Conservation (phyloP, 345 rosid genomes). For the Linum trigynum region DNA sequence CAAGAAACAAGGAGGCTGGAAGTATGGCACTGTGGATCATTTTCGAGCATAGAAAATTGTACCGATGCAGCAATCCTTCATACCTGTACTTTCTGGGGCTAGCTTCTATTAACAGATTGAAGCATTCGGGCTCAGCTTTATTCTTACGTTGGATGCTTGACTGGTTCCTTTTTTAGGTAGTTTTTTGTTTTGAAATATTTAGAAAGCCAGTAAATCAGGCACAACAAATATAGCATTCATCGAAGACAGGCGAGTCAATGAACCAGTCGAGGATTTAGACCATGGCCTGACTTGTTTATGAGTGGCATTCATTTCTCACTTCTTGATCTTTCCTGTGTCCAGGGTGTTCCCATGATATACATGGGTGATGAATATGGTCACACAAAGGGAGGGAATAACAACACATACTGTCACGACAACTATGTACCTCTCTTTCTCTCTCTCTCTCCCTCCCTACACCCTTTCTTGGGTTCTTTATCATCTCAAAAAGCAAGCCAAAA, state of each 20-base stretch:
- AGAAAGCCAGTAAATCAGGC: too few species aligned
- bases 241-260: background rate
- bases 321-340: conserved; percentile 9
- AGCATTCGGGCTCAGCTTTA: too few species aligned
- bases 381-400: conserved; percentile 94
- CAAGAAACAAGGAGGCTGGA: too few species aligned
- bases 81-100: too few species aligned
- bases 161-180: too few species aligned
- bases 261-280: background rate
- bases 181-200: too few species aligned
- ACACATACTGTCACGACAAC: conserved; percentile 91
- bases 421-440: conserved; percentile 29
- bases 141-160: too few species aligned
- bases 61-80: too few species aligned
- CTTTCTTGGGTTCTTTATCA: background rate
- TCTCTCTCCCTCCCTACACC: conserved; percentile 10
- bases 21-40: too few species aligned
- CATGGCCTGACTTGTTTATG: background rate
- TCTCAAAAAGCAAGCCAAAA: conserved; percentile 2
- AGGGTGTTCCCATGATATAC: conserved; percentile 97
- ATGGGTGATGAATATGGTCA: conserved; percentile 99
- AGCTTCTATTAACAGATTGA: too few species aligned
- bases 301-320: background rate
- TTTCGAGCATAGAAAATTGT: too few species aligned
- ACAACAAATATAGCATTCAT: too few species aligned